Conservation (phyloP, 805 yeast species). For the Nakazawaea anatomiae region DNA sequence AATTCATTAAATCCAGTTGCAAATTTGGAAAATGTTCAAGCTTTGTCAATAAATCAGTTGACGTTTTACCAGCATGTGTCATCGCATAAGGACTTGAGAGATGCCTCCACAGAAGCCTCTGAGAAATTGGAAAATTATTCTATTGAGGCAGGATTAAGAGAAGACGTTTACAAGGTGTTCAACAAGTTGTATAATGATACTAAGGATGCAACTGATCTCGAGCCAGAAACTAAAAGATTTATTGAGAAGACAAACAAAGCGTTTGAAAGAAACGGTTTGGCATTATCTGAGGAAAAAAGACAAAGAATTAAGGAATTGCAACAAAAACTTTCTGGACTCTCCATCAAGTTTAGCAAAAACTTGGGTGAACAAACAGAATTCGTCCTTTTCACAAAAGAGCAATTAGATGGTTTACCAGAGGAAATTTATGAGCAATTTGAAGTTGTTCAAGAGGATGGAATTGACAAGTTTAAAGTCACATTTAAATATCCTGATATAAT, state of each 20-base stretch:
- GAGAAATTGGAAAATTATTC: conserved; percentile 47
- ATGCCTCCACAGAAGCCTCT: conserved; percentile 63
- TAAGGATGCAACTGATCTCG: conserved; percentile 26
- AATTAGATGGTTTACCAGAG: conserved; percentile 70
- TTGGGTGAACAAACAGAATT: conserved; percentile 66
- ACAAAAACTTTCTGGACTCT: conserved; percentile 51
- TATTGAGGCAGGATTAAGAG: conserved; percentile 62
- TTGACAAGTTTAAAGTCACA: conserved; percentile 50
- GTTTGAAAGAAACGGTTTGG: conserved; percentile 66
- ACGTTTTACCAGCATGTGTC: conserved; percentile 74
- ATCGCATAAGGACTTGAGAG: conserved; percentile 55
- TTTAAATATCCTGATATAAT: conserved; percentile 76
- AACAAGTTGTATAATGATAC: conserved; percentile 41
- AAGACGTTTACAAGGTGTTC: conserved; percentile 57
- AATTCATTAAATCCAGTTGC: conserved; percentile 50
- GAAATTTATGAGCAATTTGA: conserved; percentile 56
- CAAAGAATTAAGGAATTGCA: conserved; percentile 51
- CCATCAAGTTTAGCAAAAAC: conserved; percentile 56
- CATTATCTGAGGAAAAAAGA: conserved; percentile 48
- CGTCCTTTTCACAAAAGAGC: conserved; percentile 53
- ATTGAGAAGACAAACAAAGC: conserved; percentile 51
- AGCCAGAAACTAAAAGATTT: conserved; percentile 51
- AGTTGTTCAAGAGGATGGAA: conserved; percentile 34
- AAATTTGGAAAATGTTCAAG: conserved; percentile 41
- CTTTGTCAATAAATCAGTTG: conserved; percentile 42